Evolutionary conservation across 2,329 filamentous ascomycete species (phyloP).

Genomic region (Colletotrichum tamarilloi): DNA sequence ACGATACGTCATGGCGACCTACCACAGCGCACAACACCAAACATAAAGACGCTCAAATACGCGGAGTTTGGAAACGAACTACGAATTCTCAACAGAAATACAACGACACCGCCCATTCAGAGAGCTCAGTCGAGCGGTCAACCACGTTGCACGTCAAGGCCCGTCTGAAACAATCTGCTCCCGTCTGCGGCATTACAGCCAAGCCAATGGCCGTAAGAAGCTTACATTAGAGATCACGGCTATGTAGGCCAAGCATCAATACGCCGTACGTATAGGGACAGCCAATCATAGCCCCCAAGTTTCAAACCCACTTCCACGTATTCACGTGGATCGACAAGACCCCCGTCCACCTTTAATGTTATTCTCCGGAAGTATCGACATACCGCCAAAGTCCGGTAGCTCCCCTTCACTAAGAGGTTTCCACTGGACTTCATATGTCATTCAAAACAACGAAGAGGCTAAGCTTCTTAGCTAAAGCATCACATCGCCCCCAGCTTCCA

Average conservation of each 20-base stretch:
- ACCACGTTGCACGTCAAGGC: not conserved
- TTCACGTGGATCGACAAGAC: not conserved
- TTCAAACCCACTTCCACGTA: not conserved
- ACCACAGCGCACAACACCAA: not conserved
- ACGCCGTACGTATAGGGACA: not conserved
- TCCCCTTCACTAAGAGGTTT: not conserved
- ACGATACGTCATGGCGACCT: conserved; percentile 14
- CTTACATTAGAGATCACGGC: not conserved
- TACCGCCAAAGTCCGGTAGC: not conserved
- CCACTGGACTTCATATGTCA: too few relatives aligned
- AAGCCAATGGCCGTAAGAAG: not conserved
- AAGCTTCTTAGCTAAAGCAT: not conserved
- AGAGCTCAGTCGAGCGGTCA: too few relatives aligned
- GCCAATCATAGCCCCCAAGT: not conserved
- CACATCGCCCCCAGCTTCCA: not conserved
- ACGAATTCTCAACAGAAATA: too few relatives aligned
- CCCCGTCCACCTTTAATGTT: not conserved
- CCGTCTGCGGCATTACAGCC: not conserved
- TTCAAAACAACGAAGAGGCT: not conserved
- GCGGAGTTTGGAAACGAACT: not conserved
- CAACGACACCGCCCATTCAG: too few relatives aligned
- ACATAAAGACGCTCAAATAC: not conserved
- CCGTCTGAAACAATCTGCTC: not conserved
- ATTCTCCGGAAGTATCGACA: not conserved
- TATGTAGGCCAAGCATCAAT: not conserved